Conservation (phyloP, 441 rosid species). For the Bruguiera hainesii region DNA sequence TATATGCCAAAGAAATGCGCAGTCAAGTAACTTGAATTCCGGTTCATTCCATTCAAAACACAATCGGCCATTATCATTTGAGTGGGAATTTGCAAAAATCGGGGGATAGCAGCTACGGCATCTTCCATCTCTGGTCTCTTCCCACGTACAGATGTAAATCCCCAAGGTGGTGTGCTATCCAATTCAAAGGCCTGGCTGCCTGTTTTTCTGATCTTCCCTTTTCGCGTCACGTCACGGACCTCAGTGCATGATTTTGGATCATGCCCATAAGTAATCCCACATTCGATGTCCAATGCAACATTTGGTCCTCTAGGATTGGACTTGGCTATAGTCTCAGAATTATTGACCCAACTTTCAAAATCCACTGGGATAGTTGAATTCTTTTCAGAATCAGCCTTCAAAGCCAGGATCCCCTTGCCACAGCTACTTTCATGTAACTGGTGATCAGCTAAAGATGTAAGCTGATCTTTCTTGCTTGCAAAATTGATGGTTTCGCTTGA, state of each 20-base stretch:
- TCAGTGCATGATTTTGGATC: constrained; percentile 24
- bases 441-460: constrained; percentile 15
- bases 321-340: constrained; percentile 24
- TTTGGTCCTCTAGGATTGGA: constrained; percentile 17
- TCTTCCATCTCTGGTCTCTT: constrained; percentile 93
- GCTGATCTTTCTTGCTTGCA: constrained; percentile 25
- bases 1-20: constrained; percentile 80
- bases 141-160: constrained; percentile 66
- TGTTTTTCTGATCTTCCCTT: constrained; percentile 33
- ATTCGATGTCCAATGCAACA: constrained; percentile 10
- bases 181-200: constrained; percentile 42
- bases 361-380: constrained; percentile 17
- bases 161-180: constrained; percentile 64
- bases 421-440: constrained; percentile 19
- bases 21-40: constrained; percentile 35
- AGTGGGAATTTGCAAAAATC: constrained; percentile 51
- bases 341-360: constrained; percentile 19
- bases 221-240: constrained; percentile 21
- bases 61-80: constrained; percentile 46
- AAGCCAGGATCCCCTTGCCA: constrained; percentile 26
- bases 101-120: constrained; percentile 53
- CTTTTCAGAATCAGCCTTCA: constrained; percentile 27
- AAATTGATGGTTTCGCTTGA: constrained; percentile 15
- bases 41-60: constrained; percentile 41
- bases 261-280: constrained; percentile 13